Base-by-base conservation (phyloP, 768 basidiomycete species). In the Gyrodon lividus region DNA sequence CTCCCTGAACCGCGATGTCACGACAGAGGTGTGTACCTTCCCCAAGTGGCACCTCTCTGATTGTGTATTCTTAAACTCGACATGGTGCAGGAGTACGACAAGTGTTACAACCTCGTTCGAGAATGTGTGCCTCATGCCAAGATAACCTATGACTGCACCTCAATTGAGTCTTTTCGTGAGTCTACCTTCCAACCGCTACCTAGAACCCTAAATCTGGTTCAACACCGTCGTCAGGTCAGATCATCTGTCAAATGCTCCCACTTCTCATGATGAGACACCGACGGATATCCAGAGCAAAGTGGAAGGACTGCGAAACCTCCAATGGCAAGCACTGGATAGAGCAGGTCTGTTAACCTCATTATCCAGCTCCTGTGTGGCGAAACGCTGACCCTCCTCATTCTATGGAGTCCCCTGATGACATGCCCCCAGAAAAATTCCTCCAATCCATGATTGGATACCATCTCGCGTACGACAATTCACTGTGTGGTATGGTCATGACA, bases 231-330 rank as follows among this genome's bases (percentile, higher is more conserved):
- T 7, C 67, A 90, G 89, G 87, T 19, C 78, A 80, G 62, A 71
- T 87, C 58, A 83, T 91, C 66, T 82, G 83, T 16, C 76, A 84
- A 57, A 84, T 90, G 75, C 71, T 91, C 9, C 89, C 89, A 0
- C 72, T 90, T 12, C 82, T 90, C 59, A 89, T 91, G 89, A 90
- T 90, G 89, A 74, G 88, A 14, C 89, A 90, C 66, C 76, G 88
- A 49, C 82, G 89, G 34, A 86, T 90, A 68, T 86, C 89, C 2
- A 75, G 88, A 17, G 70, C 83, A 12, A 83, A 85, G 56, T 91
- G 89, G 89, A 75, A 77, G 52, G 87, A 89, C 55, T 77, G 77
- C 50, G 68, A 74, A 22, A 85, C 79, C 0, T 57, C 73, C 1
- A 79, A 72, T 38, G 87, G 87, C 38, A 90, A 90, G 58, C 87